A percentile compares a stretch with the other conserved stretches of the same genome.
Conservation (phyloP, 75 land plant genomes). For the Cunninghamia lanceolata region DNA sequence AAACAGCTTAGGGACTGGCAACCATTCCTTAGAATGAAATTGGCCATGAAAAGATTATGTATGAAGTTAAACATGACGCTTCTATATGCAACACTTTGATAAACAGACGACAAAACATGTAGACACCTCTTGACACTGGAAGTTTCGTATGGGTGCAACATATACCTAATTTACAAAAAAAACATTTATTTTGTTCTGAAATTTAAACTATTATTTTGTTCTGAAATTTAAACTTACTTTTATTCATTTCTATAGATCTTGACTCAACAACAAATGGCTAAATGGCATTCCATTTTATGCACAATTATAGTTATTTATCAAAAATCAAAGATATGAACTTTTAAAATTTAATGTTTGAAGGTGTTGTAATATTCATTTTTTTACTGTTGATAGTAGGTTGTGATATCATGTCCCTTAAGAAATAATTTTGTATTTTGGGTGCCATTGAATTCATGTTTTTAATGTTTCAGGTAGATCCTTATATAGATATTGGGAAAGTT, state of each 20-base stretch:
- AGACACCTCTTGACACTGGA: too few species aligned
- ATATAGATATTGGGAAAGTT: constrained; percentile 69
- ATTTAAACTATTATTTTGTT: not conserved
- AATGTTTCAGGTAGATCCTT: constrained; percentile 73
- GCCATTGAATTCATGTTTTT: not conserved
- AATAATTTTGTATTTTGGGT: not conserved
- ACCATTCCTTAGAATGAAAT: too few species aligned
- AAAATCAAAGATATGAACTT: not conserved
- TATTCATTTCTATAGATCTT: not conserved
- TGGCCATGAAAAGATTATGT: too few species aligned
- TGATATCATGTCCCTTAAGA: not conserved
- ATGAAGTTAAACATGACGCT: too few species aligned
- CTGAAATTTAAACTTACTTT: not conserved
- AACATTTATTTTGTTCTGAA: not conserved
- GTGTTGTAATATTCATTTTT: not conserved
- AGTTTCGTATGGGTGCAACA: too few species aligned
- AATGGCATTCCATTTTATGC: not conserved
- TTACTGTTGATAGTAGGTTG: not conserved
- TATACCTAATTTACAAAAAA: not conserved
- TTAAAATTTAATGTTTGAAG: not conserved
- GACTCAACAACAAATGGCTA: not conserved
- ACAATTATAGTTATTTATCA: not conserved
- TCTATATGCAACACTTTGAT: too few species aligned
- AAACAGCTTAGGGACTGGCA: too few species aligned
- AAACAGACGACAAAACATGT: too few species aligned